Conservation (phyloP, 2,329 filamentous ascomycete genomes). For the Arthrobotrys megalospora region DNA sequence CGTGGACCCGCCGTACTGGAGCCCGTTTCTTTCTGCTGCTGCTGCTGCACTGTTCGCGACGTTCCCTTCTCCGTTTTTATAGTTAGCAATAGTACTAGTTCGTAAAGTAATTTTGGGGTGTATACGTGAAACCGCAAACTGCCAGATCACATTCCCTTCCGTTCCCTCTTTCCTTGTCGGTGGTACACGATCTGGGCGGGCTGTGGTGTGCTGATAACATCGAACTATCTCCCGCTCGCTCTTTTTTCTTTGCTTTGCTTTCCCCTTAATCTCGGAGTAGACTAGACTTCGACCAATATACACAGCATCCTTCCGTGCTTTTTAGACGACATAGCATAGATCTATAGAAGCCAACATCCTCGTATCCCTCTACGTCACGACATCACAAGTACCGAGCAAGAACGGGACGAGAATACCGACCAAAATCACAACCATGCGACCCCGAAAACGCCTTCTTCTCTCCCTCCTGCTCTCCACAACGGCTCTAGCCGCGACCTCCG, state of each 20-base stretch:
- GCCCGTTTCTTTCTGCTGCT: neutral
- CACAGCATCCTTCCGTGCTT: neutral
- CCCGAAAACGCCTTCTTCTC: constrained; percentile 38
- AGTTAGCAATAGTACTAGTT: no score
- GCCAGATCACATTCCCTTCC: constrained; percentile 57
- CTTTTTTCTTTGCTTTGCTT: constrained; percentile 1
- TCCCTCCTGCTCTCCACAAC: constrained; percentile 30
- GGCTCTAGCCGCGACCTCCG: constrained; percentile 7
- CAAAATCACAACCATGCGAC: constrained; percentile 30
- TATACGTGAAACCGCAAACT: constrained; percentile 54
- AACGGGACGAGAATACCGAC: neutral
- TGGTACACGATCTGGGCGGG: constrained; percentile 37
- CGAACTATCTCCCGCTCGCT: neutral
- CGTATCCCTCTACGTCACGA: neutral
- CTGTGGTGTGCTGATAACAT: constrained; percentile 14
- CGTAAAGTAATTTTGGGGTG: neutral
- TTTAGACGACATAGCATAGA: neutral
- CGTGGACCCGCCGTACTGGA: constrained; percentile 13
- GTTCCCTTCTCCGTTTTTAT: neutral
- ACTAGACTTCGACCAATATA: neutral
- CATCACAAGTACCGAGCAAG: neutral
- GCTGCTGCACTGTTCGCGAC: constrained; percentile 17
- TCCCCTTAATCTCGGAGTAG: neutral
- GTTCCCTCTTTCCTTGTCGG: constrained; percentile 15
- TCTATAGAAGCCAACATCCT: neutral